Base-by-base conservation (phyloP, 352 stramenopile species). In the Pythium aquatile region DNA sequence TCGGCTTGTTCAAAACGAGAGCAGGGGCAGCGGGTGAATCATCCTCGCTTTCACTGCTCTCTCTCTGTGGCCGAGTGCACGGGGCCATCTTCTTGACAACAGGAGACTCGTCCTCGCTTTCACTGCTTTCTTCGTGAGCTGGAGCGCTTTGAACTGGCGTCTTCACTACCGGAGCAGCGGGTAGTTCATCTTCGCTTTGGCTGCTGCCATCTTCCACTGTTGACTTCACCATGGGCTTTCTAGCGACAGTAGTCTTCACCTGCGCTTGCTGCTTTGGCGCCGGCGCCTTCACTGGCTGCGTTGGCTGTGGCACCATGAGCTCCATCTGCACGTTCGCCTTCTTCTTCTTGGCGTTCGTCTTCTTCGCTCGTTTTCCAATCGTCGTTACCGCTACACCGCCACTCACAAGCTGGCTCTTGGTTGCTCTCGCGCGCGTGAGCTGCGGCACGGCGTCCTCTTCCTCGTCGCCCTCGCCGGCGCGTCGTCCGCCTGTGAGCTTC, bases 301-400 rank as follows among this genome's bases (percentile, higher is more conserved):
- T 44, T 48, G 35, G n/a, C 11, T 47, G 39, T 24, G 20, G 16
- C 30, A 58, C 68, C 13, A 39, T 29, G 16, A 73, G 39, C 14
- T 37, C 40, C 49, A 65, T 46, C 14, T 35, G 55, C 39, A 33
- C 40, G 1, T 72, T 60, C 26, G 61, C 60, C 42, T 72, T 69
- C 40, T 64, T 63, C 17, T 47, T 67, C 28, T 63, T 73, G 39
- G 69, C 53, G 20, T 67, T 63, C 10, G 72, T 58, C 28, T 70
- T 61, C 42, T 49, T 20, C 53, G 40, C 6, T 26, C 0, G 5
- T 10, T 51, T 29, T 17, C 20, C 32, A 33, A 16, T 2, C n/a
- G 5, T 7, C 9, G 30, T 53, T 11, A 37, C 47, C 16, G 0
- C 55, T 20, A 59, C 30, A 57, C 42, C 46, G 48, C n/a, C 26